Conservation (phyloP, 345 rosid species). For the Pseudoturritis turrita region DNA sequence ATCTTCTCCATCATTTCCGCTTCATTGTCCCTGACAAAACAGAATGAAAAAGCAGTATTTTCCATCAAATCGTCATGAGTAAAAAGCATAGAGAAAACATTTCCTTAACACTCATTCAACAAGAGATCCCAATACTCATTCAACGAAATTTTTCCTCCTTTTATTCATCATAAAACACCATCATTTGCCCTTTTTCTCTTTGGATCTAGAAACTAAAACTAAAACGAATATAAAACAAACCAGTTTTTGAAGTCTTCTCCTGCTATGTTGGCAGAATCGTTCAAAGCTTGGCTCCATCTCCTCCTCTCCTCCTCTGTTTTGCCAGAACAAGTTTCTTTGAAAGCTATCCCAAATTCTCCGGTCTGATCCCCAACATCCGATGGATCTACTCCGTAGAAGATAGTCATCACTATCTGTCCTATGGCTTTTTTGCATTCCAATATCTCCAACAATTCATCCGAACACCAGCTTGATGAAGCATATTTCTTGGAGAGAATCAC, state of each 20-base stretch:
- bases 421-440: background rate
- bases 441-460: slow-evolving; percentile 15
- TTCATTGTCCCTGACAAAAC: background rate
- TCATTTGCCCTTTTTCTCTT: too few relatives aligned
- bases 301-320: background rate
- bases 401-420: background rate
- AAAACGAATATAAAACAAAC: too few relatives aligned
- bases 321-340: background rate
- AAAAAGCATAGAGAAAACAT: too few relatives aligned
- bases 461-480: slow-evolving; percentile 23
- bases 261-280: background rate
- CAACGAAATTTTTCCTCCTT: background rate
- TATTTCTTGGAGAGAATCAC: background rate
- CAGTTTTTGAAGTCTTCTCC: background rate
- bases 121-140: background rate
- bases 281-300: background rate
- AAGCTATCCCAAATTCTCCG: background rate
- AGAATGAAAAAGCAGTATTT: background rate
- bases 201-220: too few relatives aligned
- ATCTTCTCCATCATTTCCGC: background rate
- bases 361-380: background rate
- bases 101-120: too few relatives aligned
- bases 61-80: background rate
- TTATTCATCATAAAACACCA: too few relatives aligned
- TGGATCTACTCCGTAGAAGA: slow-evolving; percentile 1